These are phyloP conservation scores for Plantago major DNA, from an alignment of 257 asterid genomes.

Conservation along the genomic window DNA sequence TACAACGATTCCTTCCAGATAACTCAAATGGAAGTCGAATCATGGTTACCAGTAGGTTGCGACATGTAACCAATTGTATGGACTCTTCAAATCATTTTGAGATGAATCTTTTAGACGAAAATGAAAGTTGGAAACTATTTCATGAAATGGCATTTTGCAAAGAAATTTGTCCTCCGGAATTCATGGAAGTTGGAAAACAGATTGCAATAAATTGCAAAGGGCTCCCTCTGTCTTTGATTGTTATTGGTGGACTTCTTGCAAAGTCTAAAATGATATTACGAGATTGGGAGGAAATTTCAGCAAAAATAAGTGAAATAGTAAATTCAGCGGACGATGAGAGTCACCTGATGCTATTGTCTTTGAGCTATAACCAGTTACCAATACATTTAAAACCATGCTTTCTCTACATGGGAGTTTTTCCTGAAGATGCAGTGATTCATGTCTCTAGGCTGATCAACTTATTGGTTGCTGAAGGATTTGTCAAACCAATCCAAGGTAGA, in stretches of 20 bases:
- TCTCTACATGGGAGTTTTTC: too few relatives aligned
- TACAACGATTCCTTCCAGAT: neutral
- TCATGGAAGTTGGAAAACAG: neutral
- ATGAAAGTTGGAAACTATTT: neutral
- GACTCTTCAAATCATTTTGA: neutral
- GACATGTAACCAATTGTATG: neutral
- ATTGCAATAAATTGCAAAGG: slow-evolving; percentile 8
- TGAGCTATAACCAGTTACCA: neutral
- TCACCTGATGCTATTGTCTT: neutral
- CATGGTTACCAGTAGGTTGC: slow-evolving; percentile 2
- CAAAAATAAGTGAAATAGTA: neutral
- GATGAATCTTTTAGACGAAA: neutral
- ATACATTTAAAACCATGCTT: slow-evolving; percentile 5
- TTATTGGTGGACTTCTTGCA: slow-evolving; percentile 6
- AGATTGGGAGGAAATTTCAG: neutral
- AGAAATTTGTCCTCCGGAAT: neutral
- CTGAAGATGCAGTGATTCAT: too few relatives aligned
- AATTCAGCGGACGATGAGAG: neutral
- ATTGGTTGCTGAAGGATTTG: too few relatives aligned
- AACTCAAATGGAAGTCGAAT: neutral
- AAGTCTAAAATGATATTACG: neutral
- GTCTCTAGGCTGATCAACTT: neutral
- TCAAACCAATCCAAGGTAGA: too few relatives aligned
- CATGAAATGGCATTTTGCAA: neutral
- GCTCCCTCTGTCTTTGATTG: slow-evolving; percentile 4